Conservation (phyloP, 257 asterid species). For the Dorcoceras hygrometricum region DNA sequence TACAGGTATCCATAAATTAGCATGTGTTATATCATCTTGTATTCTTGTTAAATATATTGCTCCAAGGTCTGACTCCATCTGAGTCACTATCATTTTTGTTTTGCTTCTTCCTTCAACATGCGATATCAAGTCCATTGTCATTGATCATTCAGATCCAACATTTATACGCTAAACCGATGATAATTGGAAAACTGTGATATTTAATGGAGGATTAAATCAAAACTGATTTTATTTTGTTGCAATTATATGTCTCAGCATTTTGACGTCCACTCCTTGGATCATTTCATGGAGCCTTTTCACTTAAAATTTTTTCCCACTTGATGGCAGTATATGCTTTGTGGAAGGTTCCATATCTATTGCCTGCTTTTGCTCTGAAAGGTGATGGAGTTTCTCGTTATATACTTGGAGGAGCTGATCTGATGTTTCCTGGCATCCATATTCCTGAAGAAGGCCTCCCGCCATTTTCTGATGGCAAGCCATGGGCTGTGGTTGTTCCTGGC, state of each 20-base stretch:
- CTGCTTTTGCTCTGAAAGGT: constrained; percentile 84
- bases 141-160: not conserved
- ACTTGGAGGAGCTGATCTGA: constrained; percentile 96
- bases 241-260: not conserved
- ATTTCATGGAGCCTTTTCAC: constrained; percentile 8
- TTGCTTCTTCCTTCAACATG: constrained; percentile 4
- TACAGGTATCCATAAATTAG: constrained; percentile 57
- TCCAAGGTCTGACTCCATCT: constrained; percentile 8
- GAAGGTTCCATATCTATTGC: constrained; percentile 90
- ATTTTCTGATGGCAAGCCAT: constrained; percentile 76
- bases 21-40: constrained; percentile 6
- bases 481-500: constrained; percentile 95
- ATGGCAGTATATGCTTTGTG: constrained; percentile 84
- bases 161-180: not conserved
- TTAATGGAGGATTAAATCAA: constrained; percentile 8
- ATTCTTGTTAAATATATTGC: constrained; percentile 7
- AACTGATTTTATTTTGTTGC: constrained; percentile 4
- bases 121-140: not conserved
- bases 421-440: constrained; percentile 88
- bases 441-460: constrained; percentile 77
- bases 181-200: not conserved
- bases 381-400: constrained; percentile 84
- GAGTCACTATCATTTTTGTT: not conserved
- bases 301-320: constrained; percentile 21
- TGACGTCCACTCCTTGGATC: not conserved